Percentiles rank a stretch among this genome's conserved stretches.
Evolutionary conservation across 306 rosid species (phyloP).

Genomic region (Datisca glomerata): DNA sequence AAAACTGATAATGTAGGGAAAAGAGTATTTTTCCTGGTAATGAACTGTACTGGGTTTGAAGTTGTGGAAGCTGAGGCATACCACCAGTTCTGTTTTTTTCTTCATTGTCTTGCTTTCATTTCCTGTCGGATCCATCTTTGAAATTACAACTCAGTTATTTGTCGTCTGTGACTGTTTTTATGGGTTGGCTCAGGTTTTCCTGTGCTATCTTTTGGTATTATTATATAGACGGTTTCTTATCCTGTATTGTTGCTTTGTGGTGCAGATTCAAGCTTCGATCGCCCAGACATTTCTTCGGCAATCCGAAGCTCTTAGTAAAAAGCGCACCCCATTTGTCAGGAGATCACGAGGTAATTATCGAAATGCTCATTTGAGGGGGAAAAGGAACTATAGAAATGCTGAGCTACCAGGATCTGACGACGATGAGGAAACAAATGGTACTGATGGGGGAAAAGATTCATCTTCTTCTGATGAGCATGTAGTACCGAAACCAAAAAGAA

Average conservation of each 20-base stretch:
- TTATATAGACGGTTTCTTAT: too few relatives aligned
- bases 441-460: constrained; percentile 42
- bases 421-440: constrained; percentile 40
- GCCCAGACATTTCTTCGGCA: constrained; percentile 52
- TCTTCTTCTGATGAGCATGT: constrained; percentile 40
- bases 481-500: constrained; percentile 33
- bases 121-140: too few relatives aligned
- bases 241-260: constrained; percentile 7
- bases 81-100: too few relatives aligned
- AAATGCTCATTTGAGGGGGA: constrained; percentile 19
- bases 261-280: constrained; percentile 64
- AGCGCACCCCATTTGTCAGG: constrained; percentile 38
- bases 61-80: too few relatives aligned
- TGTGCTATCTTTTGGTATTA: too few relatives aligned
- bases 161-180: too few relatives aligned
- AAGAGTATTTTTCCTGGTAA: too few relatives aligned
- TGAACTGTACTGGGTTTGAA: too few relatives aligned
- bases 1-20: too few relatives aligned
- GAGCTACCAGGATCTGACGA: constrained; percentile 41
- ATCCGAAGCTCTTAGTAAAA: constrained; percentile 54
- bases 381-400: constrained; percentile 29
- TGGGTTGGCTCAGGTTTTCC: too few relatives aligned
- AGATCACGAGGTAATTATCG: constrained; percentile 25
- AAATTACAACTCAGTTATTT: too few relatives aligned
- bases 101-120: too few relatives aligned